Base-by-base conservation (phyloP, 371 early-diverging fungal genomes). In the Synchytrium microbalum region DNA sequence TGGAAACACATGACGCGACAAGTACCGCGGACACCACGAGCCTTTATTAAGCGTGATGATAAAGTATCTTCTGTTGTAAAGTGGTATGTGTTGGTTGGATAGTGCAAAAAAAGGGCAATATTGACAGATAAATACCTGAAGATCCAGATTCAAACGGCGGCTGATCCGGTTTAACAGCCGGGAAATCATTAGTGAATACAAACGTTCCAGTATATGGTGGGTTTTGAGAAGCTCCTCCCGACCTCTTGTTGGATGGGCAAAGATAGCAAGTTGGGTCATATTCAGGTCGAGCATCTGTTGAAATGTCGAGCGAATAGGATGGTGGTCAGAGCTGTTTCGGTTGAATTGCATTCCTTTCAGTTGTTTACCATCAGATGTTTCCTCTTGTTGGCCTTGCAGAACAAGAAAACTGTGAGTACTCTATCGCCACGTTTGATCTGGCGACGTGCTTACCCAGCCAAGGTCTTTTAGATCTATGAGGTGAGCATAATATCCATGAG, bases 401-500 rank as follows among this genome's bases (percentile, higher is more conserved):
- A 14, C 8, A 64, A 0, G 60, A 38, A 10, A 3, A 52, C 51
- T 26, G 8, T 1, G 1, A 32, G 10, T 13, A 25, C 13, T 23
- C 27, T 16, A 59, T 33, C 26, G 8, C 13, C 13, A 19, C 1
- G 27, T 28, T 32, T 8, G 32, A 65, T 2, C 26, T 25, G 31
- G 54, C 8, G 24, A 2, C n/a, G 16, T 3, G 54, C 68, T 31
- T 28, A 71, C 77, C 78, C 19, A 59, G 86, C 96, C 96, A 96
- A 14, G 96, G 96, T 51, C 96, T 82, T 65, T 90, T 88, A 26
- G 91, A 88, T 29, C 96, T 87, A 69, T 96, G 96, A 14, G 96
- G 96, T 8, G 94, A 94, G 72, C 92, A 92, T 25, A 95, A 80
- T 16, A 95, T 90, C 94, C 94, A 96, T 0, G 88, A 79, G 58